These are phyloP conservation scores for Hymenoscyphus fraxineus DNA, from an alignment of 2,329 filamentous ascomycete genomes.

Conservation along the genomic window DNA sequence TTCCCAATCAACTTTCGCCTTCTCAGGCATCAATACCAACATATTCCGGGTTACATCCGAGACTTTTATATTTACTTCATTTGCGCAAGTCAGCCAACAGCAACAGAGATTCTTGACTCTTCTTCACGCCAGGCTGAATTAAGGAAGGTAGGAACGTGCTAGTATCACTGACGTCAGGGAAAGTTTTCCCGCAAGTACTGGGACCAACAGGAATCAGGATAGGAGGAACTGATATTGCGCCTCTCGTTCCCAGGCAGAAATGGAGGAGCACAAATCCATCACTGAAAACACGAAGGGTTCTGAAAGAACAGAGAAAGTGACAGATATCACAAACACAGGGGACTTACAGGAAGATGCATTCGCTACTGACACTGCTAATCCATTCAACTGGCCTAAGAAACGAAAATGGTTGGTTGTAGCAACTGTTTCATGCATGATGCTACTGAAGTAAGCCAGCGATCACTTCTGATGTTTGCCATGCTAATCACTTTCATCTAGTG, in stretches of 20 bases:
- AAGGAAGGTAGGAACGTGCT: no score
- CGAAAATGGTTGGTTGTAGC: slow-evolving; percentile 1
- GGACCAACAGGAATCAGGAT: no score
- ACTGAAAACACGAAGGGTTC: neutral
- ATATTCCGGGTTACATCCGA: no score
- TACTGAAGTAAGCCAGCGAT: slow-evolving; percentile 6
- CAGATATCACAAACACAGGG: neutral
- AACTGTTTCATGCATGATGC: neutral
- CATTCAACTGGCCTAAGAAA: slow-evolving; percentile 4
- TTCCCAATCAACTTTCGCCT: no score
- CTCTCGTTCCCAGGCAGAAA: neutral
- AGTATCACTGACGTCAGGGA: no score
- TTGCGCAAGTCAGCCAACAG: no score
- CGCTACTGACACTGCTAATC: neutral
- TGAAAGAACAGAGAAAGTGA: neutral
- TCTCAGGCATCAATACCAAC: no score
- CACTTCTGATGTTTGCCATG: neutral
- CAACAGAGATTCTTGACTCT: no score
- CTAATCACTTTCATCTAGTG: neutral
- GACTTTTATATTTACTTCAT: no score
- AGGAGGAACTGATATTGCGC: neutral
- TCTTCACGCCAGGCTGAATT: no score
- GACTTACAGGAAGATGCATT: slow-evolving; percentile 1
- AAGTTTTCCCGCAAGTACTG: no score
- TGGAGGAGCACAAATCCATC: neutral